A percentile compares a stretch with the other conserved stretches of the same genome.
Evolutionary conservation across 495 filamentous ascomycete genomes (phyloP).

Genomic region (Endocarpon pusillum): DNA sequence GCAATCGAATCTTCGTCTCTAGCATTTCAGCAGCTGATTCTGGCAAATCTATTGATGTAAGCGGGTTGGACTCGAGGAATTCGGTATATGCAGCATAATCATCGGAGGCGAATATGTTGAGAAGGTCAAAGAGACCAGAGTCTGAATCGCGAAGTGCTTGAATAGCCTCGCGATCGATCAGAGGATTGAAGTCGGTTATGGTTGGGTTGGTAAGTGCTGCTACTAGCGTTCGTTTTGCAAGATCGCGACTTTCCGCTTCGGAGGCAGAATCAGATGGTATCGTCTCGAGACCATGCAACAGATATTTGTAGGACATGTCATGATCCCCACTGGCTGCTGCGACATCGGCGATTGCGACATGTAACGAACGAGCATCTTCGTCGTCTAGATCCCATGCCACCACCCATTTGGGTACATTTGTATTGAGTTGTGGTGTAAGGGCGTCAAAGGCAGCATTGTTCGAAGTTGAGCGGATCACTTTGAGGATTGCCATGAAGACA

Average conservation of each 20-base stretch:
- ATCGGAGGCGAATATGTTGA: constrained; percentile 89
- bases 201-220: constrained; percentile 55
- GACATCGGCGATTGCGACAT: constrained; percentile 57
- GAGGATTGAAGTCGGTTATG: constrained; percentile 87
- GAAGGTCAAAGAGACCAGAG: constrained; percentile 66
- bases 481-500: constrained; percentile 69
- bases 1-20: constrained; percentile 83
- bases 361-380: constrained; percentile 67
- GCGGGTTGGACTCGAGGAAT: constrained; percentile 41
- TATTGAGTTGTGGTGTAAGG: constrained; percentile 59
- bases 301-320: constrained; percentile 63
- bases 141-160: constrained; percentile 74
- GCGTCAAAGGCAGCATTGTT: constrained; percentile 58
- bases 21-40: constrained; percentile 55
- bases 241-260: constrained; percentile 53
- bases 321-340: constrained; percentile 61
- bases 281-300: constrained; percentile 67
- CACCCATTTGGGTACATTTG: constrained; percentile 63
- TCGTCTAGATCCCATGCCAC: constrained; percentile 64
- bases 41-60: constrained; percentile 27
- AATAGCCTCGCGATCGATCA: constrained; percentile 70
- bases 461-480: constrained; percentile 53
- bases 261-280: constrained; percentile 58
- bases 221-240: constrained; percentile 71
- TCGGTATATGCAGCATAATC: constrained; percentile 87